Percentiles rank a stretch among this genome's conserved stretches.
phyloP scores from a whole-genome alignment of 2,329 filamentous ascomycete genomes.

The Anthostomella pinea region DNA sequence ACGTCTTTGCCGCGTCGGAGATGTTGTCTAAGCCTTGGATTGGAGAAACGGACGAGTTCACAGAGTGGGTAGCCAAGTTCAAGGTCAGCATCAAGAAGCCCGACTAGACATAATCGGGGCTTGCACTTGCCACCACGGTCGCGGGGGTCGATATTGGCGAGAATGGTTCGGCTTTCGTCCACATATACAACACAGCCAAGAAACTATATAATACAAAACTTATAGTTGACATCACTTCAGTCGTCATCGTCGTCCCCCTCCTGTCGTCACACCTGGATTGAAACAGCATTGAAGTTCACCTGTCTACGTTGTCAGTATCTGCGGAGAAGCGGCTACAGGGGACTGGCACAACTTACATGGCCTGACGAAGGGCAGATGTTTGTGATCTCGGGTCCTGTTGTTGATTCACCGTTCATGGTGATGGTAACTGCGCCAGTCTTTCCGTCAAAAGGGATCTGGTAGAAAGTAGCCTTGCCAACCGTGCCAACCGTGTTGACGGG shows the following conservation, averaged over 20 bases:
- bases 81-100: slow-evolving; percentile 50
- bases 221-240: no score
- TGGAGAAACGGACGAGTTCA: slow-evolving; percentile 71
- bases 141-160: no score
- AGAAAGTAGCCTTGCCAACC: slow-evolving; percentile 34
- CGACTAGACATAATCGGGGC: slow-evolving; percentile 18
- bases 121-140: no score
- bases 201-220: background rate
- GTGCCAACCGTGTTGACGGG: slow-evolving; percentile 29
- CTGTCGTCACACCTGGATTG: slow-evolving; percentile 29
- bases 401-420: slow-evolving; percentile 34
- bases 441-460: slow-evolving; percentile 37
- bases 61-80: slow-evolving; percentile 66
- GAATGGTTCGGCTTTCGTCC: no score
- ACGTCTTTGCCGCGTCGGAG: slow-evolving; percentile 55
- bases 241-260: no score
- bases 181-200: background rate
- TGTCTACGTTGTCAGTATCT: slow-evolving; percentile 16
- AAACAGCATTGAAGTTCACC: slow-evolving; percentile 35
- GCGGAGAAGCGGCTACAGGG: no score
- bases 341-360: slow-evolving; percentile 19
- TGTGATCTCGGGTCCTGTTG: slow-evolving; percentile 36
- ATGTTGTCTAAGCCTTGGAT: slow-evolving; percentile 60
- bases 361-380: slow-evolving; percentile 29
- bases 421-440: slow-evolving; percentile 39